These are phyloP conservation scores for Diutina mesorugosa DNA, from an alignment of 1,139 yeast species.

Conservation along the genomic window DNA sequence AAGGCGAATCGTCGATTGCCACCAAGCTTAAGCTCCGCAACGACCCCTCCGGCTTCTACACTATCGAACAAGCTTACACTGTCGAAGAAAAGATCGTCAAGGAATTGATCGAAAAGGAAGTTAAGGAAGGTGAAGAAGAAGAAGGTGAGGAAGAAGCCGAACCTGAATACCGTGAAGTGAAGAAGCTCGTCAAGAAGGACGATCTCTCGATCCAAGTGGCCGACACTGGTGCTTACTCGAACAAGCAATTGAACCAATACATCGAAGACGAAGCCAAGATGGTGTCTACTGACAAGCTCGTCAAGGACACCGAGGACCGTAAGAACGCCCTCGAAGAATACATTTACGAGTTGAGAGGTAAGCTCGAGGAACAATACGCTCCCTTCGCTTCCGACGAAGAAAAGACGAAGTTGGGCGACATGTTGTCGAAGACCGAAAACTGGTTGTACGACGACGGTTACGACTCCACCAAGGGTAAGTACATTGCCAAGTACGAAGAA, in stretches of 20 bases:
- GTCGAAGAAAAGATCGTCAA: constrained; percentile 85
- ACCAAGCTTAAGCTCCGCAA: constrained; percentile 91
- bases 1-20: constrained; percentile 68
- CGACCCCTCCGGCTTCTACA: constrained; percentile 93
- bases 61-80: constrained; percentile 88
- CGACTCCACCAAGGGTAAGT: constrained; percentile 91
- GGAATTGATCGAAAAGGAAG: constrained; percentile 64
- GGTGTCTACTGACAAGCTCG: constrained; percentile 86
- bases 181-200: constrained; percentile 88
- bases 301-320: constrained; percentile 97
- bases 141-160: constrained; percentile 40
- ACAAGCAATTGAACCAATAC: constrained; percentile 39
- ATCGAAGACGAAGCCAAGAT: constrained; percentile 78
- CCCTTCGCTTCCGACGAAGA: constrained; percentile 85
- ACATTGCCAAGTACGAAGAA: constrained; percentile 97
- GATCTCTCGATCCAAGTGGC: constrained; percentile 48
- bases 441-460: constrained; percentile 98
- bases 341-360: constrained; percentile 94
- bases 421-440: constrained; percentile 83
- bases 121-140: constrained; percentile 38
- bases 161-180: constrained; percentile 83
- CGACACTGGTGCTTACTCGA: constrained; percentile 56
- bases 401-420: constrained; percentile 62
- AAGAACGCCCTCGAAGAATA: constrained; percentile 98
- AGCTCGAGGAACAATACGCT: constrained; percentile 84